These are phyloP conservation scores for Candida sp. DNA, from an alignment of 1,139 yeast genomes.

Conservation along the genomic window DNA sequence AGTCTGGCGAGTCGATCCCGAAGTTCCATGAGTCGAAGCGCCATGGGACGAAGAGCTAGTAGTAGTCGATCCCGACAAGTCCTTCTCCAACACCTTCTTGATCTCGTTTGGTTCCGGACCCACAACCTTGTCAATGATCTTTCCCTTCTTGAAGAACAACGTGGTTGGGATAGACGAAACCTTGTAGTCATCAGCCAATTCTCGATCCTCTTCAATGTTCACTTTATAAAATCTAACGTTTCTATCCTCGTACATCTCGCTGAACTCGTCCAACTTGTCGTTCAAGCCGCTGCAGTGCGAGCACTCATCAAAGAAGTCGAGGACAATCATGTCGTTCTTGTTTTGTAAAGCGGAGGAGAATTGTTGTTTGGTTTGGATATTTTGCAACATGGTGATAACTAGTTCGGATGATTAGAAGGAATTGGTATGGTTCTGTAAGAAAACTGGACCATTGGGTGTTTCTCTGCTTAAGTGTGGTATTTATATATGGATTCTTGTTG, in stretches of 20 bases:
- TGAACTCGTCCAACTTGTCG: constrained; percentile 14
- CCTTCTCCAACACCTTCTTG: constrained; percentile 14
- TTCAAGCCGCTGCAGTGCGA: constrained; percentile 16
- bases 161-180: constrained; percentile 63
- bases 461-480: too few species aligned
- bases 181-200: constrained; percentile 35
- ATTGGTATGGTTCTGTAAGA: not conserved
- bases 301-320: constrained; percentile 18
- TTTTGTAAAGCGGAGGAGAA: constrained; percentile 14
- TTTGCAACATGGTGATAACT: constrained; percentile 12
- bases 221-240: constrained; percentile 15
- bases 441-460: too few species aligned
- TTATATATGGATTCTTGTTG: too few species aligned
- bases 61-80: constrained; percentile 7
- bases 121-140: constrained; percentile 67
- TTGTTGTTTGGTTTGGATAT: constrained; percentile 15
- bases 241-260: constrained; percentile 11
- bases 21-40: not conserved
- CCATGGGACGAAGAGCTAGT: not conserved
- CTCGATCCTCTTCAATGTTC: constrained; percentile 15
- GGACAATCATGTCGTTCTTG: constrained; percentile 14
- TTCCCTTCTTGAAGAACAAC: constrained; percentile 72
- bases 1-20: not conserved
- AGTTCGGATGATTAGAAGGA: not conserved
- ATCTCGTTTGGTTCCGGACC: constrained; percentile 69